A percentile compares a stretch with the other conserved stretches of the same genome.
Conservation (phyloP, 768 basidiomycete genomes). For the Suillus spraguei region DNA sequence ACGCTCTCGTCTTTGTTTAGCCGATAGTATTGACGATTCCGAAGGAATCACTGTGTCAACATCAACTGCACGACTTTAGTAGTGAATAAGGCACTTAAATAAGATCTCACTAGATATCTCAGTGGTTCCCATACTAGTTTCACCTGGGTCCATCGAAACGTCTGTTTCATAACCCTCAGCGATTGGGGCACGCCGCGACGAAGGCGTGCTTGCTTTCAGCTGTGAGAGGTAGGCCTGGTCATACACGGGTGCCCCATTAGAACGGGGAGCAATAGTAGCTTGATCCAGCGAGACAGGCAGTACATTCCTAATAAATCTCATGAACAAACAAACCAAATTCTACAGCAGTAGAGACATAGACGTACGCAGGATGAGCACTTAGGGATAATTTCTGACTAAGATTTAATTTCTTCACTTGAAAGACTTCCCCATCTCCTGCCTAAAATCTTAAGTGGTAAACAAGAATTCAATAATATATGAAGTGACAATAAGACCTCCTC, state of each 20-base stretch:
- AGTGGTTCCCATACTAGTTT: constrained; percentile 35
- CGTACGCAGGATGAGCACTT: constrained; percentile 55
- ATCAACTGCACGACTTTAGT: constrained; percentile 31
- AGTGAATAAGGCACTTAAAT: not conserved
- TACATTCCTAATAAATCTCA: constrained; percentile 35
- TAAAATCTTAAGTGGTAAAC: constrained; percentile 36
- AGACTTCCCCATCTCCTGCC: constrained; percentile 64
- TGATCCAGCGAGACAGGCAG: constrained; percentile 55
- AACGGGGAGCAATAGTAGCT: constrained; percentile 47
- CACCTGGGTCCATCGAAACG: constrained; percentile 46
- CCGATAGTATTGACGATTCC: constrained; percentile 68
- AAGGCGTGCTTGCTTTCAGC: constrained; percentile 76
- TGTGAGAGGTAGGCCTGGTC: constrained; percentile 73
- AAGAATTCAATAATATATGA: constrained; percentile 13
- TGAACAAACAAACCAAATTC: constrained; percentile 18
- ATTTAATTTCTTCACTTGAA: constrained; percentile 81
- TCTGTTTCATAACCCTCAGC: constrained; percentile 52
- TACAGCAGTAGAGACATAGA: constrained; percentile 5
- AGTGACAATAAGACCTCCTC: constrained; percentile 54
- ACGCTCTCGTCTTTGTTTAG: constrained; percentile 76
- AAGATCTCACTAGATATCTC: constrained; percentile 34
- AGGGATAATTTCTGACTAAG: constrained; percentile 68
- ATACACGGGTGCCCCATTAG: constrained; percentile 62
- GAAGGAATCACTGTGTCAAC: constrained; percentile 60
- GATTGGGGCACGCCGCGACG: constrained; percentile 44